Percentiles rank a stretch among this genome's conserved stretches.
Conservation (phyloP, 2,329 filamentous ascomycete species). For the Exophiala phaeomuriformis region DNA sequence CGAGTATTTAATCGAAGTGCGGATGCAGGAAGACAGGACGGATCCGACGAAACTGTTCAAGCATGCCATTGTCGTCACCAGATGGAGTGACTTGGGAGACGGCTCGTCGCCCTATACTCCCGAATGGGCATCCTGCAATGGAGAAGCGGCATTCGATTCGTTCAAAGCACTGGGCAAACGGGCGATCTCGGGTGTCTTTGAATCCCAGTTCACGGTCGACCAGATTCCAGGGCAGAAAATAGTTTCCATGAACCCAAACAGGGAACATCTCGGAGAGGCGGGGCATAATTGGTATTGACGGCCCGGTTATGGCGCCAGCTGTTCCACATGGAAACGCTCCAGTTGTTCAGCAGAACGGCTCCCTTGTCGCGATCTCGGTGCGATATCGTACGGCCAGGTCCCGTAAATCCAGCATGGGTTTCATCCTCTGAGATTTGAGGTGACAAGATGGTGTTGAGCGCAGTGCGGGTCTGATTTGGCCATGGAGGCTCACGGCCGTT, state of each 20-base stretch:
- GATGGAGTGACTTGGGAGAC: constrained; percentile 56
- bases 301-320: no score
- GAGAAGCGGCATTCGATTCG: constrained; percentile 45
- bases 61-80: constrained; percentile 53
- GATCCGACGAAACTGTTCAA: constrained; percentile 46
- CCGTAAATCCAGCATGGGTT: no score
- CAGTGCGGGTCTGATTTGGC: no score
- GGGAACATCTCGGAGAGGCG: constrained; percentile 48
- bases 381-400: no score
- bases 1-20: constrained; percentile 56
- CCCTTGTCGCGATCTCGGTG: no score
- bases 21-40: constrained; percentile 49
- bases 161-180: constrained; percentile 48
- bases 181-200: constrained; percentile 53
- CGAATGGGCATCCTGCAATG: constrained; percentile 53
- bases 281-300: constrained; percentile 53
- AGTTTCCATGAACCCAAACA: constrained; percentile 52
- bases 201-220: constrained; percentile 48
- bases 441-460: no score
- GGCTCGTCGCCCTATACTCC: constrained; percentile 44
- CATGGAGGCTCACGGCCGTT: no score
- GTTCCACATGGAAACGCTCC: no score
- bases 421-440: no score
- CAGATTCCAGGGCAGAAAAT: constrained; percentile 52
- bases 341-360: no score